Evolutionary conservation across 371 early-diverging fungal species (phyloP).

Genomic region (Thermomucor indicae-seudaticae): DNA sequence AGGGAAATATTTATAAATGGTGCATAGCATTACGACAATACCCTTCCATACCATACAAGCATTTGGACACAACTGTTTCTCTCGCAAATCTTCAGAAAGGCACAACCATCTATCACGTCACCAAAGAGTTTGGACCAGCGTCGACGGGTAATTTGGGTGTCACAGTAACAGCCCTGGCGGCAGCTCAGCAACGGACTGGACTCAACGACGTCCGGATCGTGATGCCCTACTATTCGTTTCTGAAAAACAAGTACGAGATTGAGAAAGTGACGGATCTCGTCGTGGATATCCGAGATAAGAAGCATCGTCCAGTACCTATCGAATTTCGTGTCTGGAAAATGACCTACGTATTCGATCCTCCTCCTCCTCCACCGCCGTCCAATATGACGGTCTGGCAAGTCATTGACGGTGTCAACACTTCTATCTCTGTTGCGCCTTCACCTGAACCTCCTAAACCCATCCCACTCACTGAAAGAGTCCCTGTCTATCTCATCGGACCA

Average conservation of each 20-base stretch:
- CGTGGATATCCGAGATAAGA: constrained; percentile 39
- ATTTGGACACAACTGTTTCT: constrained; percentile 34
- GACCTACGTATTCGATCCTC: constrained; percentile 10
- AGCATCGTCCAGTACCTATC: constrained; percentile 23
- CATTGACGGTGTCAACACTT: constrained; percentile 9
- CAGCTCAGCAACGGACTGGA: constrained; percentile 50
- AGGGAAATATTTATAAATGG: not conserved
- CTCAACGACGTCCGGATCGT: constrained; percentile 47
- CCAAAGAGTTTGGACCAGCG: constrained; percentile 63
- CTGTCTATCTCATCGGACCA: constrained; percentile 56
- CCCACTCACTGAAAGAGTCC: constrained; percentile 15
- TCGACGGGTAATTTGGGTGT: constrained; percentile 59
- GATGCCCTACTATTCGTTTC: constrained; percentile 56
- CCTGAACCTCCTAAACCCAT: constrained; percentile 10
- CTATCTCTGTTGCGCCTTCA: constrained; percentile 4
- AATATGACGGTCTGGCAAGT: constrained; percentile 7
- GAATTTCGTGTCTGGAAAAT: constrained; percentile 44
- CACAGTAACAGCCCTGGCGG: constrained; percentile 53
- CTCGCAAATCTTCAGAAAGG: constrained; percentile 13
- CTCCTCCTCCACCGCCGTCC: constrained; percentile 1
- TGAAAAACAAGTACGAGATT: constrained; percentile 36
- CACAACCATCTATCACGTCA: constrained; percentile 56
- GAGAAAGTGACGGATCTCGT: constrained; percentile 28
- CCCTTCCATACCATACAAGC: constrained; percentile 44
- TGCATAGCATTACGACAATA: constrained; percentile 19